Evolutionary conservation across 2,329 filamentous ascomycete species (phyloP).

Genomic region (Phaeosphaeriaceae sp.): DNA sequence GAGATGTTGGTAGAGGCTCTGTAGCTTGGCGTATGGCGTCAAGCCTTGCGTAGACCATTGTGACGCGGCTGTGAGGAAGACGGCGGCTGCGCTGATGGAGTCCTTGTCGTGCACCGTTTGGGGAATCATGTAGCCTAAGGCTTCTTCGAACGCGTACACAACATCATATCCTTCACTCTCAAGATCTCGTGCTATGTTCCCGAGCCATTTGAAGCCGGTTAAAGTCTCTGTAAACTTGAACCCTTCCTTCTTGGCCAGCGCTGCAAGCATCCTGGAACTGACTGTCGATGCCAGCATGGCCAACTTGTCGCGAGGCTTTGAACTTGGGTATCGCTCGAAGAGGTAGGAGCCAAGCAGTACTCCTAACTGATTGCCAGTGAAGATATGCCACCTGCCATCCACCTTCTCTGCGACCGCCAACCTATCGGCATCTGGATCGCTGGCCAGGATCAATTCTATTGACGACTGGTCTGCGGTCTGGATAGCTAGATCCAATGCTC

Average conservation of each 20-base stretch:
- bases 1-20: constrained; percentile 63
- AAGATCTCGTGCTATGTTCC: constrained; percentile 64
- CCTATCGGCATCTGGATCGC: constrained; percentile 71
- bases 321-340: constrained; percentile 55
- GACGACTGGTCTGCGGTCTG: constrained; percentile 59
- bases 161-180: constrained; percentile 57
- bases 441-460: constrained; percentile 64
- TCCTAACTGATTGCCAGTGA: constrained; percentile 71
- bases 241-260: constrained; percentile 62
- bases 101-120: constrained; percentile 70
- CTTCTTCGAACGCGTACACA: constrained; percentile 69
- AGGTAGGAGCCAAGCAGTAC: constrained; percentile 66
- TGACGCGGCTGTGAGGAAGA: constrained; percentile 64
- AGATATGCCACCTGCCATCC: constrained; percentile 63
- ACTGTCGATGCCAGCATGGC: constrained; percentile 69
- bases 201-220: constrained; percentile 74
- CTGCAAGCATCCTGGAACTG: constrained; percentile 67
- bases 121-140: constrained; percentile 71
- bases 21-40: constrained; percentile 65
- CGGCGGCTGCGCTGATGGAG: constrained; percentile 65
- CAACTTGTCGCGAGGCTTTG: constrained; percentile 49
- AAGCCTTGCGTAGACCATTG: constrained; percentile 60
- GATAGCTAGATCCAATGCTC: constrained; percentile 67
- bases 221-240: constrained; percentile 67
- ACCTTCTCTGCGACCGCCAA: constrained; percentile 68